phyloP scores from a whole-genome alignment of 2,329 filamentous ascomycete genomes.

The Aspergillus ochraceus region DNA sequence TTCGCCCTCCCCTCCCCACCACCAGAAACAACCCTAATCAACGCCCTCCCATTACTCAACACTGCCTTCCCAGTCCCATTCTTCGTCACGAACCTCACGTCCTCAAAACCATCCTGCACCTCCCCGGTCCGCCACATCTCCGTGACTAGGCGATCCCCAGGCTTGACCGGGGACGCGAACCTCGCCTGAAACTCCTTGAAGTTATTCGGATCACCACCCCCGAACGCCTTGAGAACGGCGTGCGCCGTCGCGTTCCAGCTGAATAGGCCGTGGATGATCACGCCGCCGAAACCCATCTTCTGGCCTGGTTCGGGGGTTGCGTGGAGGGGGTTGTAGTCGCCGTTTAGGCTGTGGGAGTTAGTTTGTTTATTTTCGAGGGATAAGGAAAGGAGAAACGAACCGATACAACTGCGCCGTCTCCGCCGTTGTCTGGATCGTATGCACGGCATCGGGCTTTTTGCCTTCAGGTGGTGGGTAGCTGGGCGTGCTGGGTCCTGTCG shows the following conservation, averaged over 20 bases:
- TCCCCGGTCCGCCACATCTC: slow-evolving; percentile 77
- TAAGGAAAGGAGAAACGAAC: slow-evolving; percentile 30
- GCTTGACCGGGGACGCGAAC: slow-evolving; percentile 79
- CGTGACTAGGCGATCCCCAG: slow-evolving; percentile 76
- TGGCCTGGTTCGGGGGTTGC: slow-evolving; percentile 78
- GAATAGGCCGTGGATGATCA: slow-evolving; percentile 85
- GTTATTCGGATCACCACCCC: slow-evolving; percentile 74
- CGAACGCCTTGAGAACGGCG: slow-evolving; percentile 70
- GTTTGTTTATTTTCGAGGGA: not conserved
- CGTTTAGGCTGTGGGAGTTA: slow-evolving; percentile 65
- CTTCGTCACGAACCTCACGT: slow-evolving; percentile 75
- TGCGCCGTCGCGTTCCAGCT: slow-evolving; percentile 79
- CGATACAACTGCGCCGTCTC: slow-evolving; percentile 75
- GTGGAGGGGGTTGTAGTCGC: slow-evolving; percentile 91
- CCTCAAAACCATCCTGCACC: slow-evolving; percentile 65
- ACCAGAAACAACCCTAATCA: slow-evolving; percentile 60
- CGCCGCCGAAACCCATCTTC: slow-evolving; percentile 86
- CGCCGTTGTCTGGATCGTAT: slow-evolving; percentile 67
- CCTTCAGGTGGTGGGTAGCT: slow-evolving; percentile 75
- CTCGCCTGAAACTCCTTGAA: slow-evolving; percentile 87
- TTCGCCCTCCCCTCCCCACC: slow-evolving; percentile 21
- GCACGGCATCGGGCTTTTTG: slow-evolving; percentile 67
- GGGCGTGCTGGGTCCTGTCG: slow-evolving; percentile 65
- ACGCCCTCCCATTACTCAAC: slow-evolving; percentile 78
- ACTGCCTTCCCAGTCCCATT: slow-evolving; percentile 80